Percentiles rank a stretch among this genome's conserved stretches.
Evolutionary conservation across 2,329 filamentous ascomycete genomes (phyloP).

Genomic region (Aaosphaeria pasadenensis): DNA sequence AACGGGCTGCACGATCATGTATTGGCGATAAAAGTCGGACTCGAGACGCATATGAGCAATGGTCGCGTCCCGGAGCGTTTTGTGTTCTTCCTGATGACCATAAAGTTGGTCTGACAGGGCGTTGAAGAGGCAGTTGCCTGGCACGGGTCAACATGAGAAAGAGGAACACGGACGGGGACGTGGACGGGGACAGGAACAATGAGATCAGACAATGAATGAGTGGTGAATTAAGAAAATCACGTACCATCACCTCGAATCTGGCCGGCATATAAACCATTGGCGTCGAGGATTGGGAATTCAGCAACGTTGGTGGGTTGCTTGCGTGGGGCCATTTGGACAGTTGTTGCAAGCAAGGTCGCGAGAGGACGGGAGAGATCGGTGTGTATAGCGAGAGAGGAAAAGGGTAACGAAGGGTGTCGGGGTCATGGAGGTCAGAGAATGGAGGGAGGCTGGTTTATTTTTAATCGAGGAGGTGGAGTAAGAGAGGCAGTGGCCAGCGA

Average conservation of each 20-base stretch:
- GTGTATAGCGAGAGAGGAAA: slow-evolving; percentile 17
- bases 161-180: too few relatives aligned
- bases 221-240: slow-evolving; percentile 22
- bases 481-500: too few relatives aligned
- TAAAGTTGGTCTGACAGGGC: slow-evolving; percentile 66
- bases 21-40: slow-evolving; percentile 62
- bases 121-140: slow-evolving; percentile 69
- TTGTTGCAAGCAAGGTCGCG: slow-evolving; percentile 20
- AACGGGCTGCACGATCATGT: slow-evolving; percentile 55
- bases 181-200: slow-evolving; percentile 2
- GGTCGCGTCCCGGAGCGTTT: slow-evolving; percentile 57
- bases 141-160: slow-evolving; percentile 16
- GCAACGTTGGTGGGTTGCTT: slow-evolving; percentile 25
- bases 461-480: too few relatives aligned
- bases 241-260: slow-evolving; percentile 63
- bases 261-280: slow-evolving; percentile 57
- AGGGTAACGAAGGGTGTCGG: slow-evolving; percentile 18
- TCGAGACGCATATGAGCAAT: slow-evolving; percentile 62
- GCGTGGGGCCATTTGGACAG: slow-evolving; percentile 30
- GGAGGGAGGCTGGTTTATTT: background rate
- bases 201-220: slow-evolving; percentile 31
- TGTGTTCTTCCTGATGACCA: slow-evolving; percentile 56
- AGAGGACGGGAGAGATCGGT: slow-evolving; percentile 27
- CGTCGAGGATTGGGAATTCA: slow-evolving; percentile 56
- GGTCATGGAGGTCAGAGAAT: slow-evolving; percentile 18